phyloP scores from a whole-genome alignment of 2,329 filamentous ascomycete genomes.

The Neospermospora avenae region DNA sequence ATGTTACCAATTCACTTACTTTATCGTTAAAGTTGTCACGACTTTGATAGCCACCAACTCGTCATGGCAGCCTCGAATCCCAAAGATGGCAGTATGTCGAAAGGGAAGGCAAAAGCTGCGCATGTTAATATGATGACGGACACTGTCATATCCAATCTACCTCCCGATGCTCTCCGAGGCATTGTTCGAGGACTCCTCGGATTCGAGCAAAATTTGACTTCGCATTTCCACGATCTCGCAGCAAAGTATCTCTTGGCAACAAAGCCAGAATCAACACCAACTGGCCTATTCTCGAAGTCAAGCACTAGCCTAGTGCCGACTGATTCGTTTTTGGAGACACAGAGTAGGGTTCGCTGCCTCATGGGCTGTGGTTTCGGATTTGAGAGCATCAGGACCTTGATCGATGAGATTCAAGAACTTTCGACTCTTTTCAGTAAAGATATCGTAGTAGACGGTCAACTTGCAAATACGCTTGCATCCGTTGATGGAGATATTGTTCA shows the following conservation, averaged over 20 bases:
- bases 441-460: neutral
- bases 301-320: neutral
- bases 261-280: constrained; percentile 19
- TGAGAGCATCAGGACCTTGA: constrained; percentile 28
- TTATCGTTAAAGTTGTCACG: neutral
- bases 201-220: constrained; percentile 34
- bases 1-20: too few species aligned
- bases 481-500: constrained; percentile 35
- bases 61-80: neutral
- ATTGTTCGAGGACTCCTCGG: constrained; percentile 37
- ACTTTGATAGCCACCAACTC: neutral
- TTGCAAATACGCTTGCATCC: constrained; percentile 28
- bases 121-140: constrained; percentile 48
- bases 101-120: constrained; percentile 29
- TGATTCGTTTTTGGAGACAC: constrained; percentile 16
- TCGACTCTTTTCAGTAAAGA: constrained; percentile 4
- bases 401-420: constrained; percentile 19
- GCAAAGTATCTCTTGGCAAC: constrained; percentile 31
- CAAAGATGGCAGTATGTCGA: neutral
- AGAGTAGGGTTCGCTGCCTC: constrained; percentile 31
- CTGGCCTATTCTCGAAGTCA: constrained; percentile 12
- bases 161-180: constrained; percentile 39
- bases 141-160: constrained; percentile 43
- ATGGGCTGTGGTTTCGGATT: constrained; percentile 36
- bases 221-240: constrained; percentile 35